These are phyloP conservation scores for Stramenopiles sp. DNA, from an alignment of 352 stramenopile genomes.

Conservation along the genomic window DNA sequence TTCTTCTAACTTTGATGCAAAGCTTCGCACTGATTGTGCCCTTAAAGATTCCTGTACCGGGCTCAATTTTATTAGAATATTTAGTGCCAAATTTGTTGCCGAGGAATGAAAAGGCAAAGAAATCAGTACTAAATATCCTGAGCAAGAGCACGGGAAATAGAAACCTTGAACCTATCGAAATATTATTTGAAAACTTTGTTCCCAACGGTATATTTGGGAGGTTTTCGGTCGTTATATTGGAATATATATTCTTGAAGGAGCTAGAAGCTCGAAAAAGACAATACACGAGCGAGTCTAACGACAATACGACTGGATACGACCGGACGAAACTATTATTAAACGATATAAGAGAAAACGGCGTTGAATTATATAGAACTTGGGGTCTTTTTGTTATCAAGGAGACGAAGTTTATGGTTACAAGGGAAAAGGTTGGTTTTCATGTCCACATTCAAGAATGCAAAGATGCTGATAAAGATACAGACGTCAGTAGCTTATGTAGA, in stretches of 20 bases:
- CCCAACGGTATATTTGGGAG: neutral
- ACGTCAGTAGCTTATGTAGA: neutral
- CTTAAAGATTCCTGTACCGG: neutral
- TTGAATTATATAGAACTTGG: neutral
- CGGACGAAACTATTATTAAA: neutral
- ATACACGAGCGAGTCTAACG: too few species aligned
- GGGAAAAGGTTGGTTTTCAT: neutral
- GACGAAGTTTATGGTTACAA: neutral
- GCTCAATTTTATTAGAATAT: neutral
- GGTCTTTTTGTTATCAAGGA: neutral
- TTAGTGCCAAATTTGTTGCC: neutral
- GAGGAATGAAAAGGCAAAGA: neutral
- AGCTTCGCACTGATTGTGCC: neutral
- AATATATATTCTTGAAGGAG: neutral
- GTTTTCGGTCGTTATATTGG: neutral
- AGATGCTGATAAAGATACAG: neutral
- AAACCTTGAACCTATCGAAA: neutral
- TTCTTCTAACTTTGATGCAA: neutral
- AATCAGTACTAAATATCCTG: neutral
- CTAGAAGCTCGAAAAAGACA: too few species aligned
- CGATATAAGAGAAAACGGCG: neutral
- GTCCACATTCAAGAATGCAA: neutral
- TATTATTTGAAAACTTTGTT: neutral
- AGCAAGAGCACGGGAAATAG: neutral
- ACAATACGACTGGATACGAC: too few species aligned